Base-by-base conservation (phyloP, 306 rosid genomes). In the Trifolium subterraneum region DNA sequence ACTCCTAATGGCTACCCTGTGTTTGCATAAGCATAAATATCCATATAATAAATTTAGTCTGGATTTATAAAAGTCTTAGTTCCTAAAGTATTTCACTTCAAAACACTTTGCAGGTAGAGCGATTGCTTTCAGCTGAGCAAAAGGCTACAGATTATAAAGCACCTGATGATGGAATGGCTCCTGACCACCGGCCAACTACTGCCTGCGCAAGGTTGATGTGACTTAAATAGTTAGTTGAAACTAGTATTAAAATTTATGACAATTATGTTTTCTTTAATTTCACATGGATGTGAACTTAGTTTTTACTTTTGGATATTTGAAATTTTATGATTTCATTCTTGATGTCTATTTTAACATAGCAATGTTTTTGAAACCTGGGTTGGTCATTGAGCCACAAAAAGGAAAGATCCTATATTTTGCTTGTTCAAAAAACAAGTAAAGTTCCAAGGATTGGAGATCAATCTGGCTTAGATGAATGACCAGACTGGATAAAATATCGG, bases 91-190 rank as follows among this genome's bases (percentile, higher is more conserved):
- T 71, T 79, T 78, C 64, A 35, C 70, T 70, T 63, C 22, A 64
- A 78, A 78, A 54, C 62, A 19, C 14, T 72, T 44, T 81, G 35
- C 83, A 95, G 99, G 99, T 90, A 78, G 99, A 95, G 81, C 92
- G 99, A 33, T 79, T 95, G 64, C 99, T 95, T 82, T 87, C 99
- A 66, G 94, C 96, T 74, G 99, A 95, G 81, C 99, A 95, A 69
- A 95, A 92, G 92, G 83, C 94, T 62, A 88, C 97, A 7, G 99
- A 95, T 84, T 92, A 87, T 77, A 83, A 87, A 65, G 86, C 96
- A 71, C 97, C 96, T 54, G 99, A 95, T 80, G 99, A 95, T 86
- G 97, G 97, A 75, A 85, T 92, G 64, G 84, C 87, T 82, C 97
- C 97, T 74, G 99, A 95, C 79, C 99, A 95, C 84, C 90, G 99